Conservation (phyloP, 1,139 yeast species). For the Scheffersomyces segobiensis region DNA sequence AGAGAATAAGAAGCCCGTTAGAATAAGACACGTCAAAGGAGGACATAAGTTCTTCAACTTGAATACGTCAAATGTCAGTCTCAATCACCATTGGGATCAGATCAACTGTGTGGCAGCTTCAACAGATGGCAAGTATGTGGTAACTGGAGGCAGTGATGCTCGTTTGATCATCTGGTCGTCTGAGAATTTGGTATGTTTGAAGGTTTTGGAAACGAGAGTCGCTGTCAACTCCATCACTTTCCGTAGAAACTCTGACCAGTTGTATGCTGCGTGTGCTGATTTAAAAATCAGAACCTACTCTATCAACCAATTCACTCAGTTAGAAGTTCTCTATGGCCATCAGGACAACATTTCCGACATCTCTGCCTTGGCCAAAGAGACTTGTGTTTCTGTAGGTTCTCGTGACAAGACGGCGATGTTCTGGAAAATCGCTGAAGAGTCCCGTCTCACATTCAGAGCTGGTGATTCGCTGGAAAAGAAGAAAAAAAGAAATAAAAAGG, state of each 20-base stretch:
- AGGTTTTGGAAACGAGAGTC: slow-evolving; percentile 76
- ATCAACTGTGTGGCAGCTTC: slow-evolving; percentile 80
- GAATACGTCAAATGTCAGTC: slow-evolving; percentile 37
- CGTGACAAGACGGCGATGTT: slow-evolving; percentile 93
- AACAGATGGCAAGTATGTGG: slow-evolving; percentile 84
- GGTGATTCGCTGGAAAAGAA: slow-evolving; percentile 63
- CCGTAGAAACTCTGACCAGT: slow-evolving; percentile 78
- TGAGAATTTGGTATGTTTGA: slow-evolving; percentile 71
- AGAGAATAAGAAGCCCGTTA: slow-evolving; percentile 49
- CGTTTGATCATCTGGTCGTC: slow-evolving; percentile 83
- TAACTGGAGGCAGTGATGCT: slow-evolving; percentile 87
- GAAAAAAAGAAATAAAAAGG: slow-evolving; percentile 32
- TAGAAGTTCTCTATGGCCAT: slow-evolving; percentile 92
- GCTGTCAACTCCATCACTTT: slow-evolving; percentile 73
- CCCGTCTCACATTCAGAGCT: slow-evolving; percentile 90
- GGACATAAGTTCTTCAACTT: slow-evolving; percentile 46
- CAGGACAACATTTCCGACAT: slow-evolving; percentile 87
- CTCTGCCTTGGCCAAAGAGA: slow-evolving; percentile 75
- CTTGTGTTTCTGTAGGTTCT: slow-evolving; percentile 94
- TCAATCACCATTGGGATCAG: slow-evolving; percentile 72
- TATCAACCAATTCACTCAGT: slow-evolving; percentile 80
- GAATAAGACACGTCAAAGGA: slow-evolving; percentile 66
- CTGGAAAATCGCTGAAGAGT: slow-evolving; percentile 96
- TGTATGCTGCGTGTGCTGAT: slow-evolving; percentile 92
- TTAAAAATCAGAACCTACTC: slow-evolving; percentile 86